Percentiles rank a stretch among this genome's conserved stretches.
phyloP scores from a whole-genome alignment of 495 filamentous ascomycete species.

The Penicillium bialowiezense region DNA sequence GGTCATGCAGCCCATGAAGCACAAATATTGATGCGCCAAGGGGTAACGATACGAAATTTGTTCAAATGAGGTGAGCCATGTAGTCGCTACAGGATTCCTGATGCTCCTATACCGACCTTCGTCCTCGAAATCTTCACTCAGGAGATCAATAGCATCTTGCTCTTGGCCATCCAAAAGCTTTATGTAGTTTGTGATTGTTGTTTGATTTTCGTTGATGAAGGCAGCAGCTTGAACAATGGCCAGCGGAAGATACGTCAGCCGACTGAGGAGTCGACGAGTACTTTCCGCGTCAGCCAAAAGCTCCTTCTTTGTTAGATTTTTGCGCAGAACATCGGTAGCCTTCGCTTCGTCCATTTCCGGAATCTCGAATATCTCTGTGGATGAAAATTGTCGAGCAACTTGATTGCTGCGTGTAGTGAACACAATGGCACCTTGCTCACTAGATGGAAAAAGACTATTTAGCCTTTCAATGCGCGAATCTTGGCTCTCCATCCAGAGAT shows the following conservation, averaged over 20 bases:
- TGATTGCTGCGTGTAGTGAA: constrained; percentile 36
- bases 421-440: constrained; percentile 28
- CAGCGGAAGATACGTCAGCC: constrained; percentile 35
- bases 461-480: background rate
- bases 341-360: constrained; percentile 24
- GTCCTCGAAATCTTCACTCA: constrained; percentile 52
- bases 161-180: constrained; percentile 39
- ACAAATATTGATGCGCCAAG: constrained; percentile 35
- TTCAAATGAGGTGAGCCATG: constrained; percentile 53
- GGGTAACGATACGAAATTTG: constrained; percentile 36
- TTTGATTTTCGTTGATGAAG: constrained; percentile 42
- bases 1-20: constrained; percentile 43
- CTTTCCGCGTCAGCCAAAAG: constrained; percentile 14
- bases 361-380: constrained; percentile 14
- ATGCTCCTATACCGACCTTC: constrained; percentile 35
- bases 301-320: constrained; percentile 22
- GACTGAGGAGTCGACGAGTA: constrained; percentile 18
- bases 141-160: constrained; percentile 33
- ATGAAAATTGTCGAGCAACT: constrained; percentile 27
- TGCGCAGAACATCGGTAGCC: constrained; percentile 18
- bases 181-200: constrained; percentile 41
- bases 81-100: constrained; percentile 51
- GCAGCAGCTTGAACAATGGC: constrained; percentile 44
- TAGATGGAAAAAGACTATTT: constrained; percentile 24
- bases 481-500: constrained; percentile 21